Evolutionary conservation across 1,284 basidiomycete genomes (phyloP).

Genomic region (Irpex sp.): DNA sequence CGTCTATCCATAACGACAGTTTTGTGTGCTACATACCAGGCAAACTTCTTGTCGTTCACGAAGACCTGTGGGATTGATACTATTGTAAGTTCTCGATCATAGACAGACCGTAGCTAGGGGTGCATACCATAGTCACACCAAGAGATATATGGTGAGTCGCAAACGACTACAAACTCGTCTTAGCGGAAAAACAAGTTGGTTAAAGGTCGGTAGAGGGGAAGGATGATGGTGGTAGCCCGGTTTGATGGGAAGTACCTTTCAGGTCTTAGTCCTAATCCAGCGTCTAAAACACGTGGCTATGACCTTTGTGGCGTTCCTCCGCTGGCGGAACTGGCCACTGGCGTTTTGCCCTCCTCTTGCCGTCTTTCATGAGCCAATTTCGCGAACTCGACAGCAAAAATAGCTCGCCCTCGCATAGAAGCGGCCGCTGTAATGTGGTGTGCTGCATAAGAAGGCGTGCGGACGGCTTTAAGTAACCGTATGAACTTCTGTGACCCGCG

Average conservation of each 20-base stretch:
- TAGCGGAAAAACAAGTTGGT: background rate
- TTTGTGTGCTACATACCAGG: conserved; percentile 12
- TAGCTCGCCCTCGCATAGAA: background rate
- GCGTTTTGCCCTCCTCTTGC: background rate
- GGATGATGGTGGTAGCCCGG: background rate
- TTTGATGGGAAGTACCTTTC: background rate
- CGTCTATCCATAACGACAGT: background rate
- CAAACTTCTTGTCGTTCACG: conserved; percentile 17
- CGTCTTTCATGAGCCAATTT: background rate
- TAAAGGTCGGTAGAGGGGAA: background rate
- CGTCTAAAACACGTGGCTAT: background rate
- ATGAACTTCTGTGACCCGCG: no score
- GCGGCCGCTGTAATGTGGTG: no score
- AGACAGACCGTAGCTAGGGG: background rate
- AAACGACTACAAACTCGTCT: background rate
- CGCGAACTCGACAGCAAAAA: background rate
- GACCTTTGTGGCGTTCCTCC: background rate
- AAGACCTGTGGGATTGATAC: conserved; percentile 4
- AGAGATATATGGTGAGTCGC: background rate
- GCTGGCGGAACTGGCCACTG: background rate
- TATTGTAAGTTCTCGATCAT: background rate
- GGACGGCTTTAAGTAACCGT: no score
- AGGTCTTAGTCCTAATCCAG: background rate
- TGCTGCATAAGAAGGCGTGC: no score
- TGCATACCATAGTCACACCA: background rate